These are phyloP conservation scores for Thraustochytrium sp. DNA, from an alignment of 352 stramenopile species.

Conservation along the genomic window DNA sequence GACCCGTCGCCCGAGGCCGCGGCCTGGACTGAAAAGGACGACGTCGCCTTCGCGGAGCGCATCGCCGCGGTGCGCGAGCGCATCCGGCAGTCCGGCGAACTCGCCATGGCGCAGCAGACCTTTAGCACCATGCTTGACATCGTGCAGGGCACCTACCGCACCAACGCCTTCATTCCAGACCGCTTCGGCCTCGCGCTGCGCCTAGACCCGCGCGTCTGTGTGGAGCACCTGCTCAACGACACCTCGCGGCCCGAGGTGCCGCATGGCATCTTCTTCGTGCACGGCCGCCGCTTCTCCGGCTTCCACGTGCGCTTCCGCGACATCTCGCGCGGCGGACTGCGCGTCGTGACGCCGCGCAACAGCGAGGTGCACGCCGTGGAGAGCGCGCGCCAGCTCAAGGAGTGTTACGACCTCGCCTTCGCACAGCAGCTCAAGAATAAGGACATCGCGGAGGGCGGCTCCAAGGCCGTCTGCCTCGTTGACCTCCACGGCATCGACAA, in stretches of 20 bases:
- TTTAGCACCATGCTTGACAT: conserved; percentile 38
- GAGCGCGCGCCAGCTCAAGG: conserved; percentile 85
- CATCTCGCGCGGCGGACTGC: conserved; percentile 89
- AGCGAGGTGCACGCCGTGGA: conserved; percentile 72
- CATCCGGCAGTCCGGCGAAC: conserved; percentile 61
- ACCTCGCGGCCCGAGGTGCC: conserved; percentile 75
- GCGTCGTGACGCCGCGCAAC: conserved; percentile 87
- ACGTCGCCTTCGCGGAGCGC: conserved; percentile 51
- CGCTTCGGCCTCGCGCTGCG: conserved; percentile 73
- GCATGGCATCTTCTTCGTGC: conserved; percentile 87
- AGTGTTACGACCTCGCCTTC: conserved; percentile 90
- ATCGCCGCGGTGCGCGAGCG: conserved; percentile 52
- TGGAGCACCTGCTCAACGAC: conserved; percentile 49
- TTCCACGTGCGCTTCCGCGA: conserved; percentile 96
- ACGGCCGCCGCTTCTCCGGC: conserved; percentile 90
- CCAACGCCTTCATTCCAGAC: conserved; percentile 74
- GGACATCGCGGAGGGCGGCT: conserved; percentile 95
- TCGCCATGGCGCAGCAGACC: conserved; percentile 48
- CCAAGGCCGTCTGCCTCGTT: conserved; percentile 90
- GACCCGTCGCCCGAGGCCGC: conserved; percentile 41
- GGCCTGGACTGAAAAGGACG: conserved; percentile 51
- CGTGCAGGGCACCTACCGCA: conserved; percentile 50
- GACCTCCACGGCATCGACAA: conserved; percentile 56
- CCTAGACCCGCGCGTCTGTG: conserved; percentile 68
- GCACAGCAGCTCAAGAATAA: conserved; percentile 99